Base-by-base conservation (phyloP, 2,329 filamentous ascomycete species). In the Aspergillus brunneoviolaceus region DNA sequence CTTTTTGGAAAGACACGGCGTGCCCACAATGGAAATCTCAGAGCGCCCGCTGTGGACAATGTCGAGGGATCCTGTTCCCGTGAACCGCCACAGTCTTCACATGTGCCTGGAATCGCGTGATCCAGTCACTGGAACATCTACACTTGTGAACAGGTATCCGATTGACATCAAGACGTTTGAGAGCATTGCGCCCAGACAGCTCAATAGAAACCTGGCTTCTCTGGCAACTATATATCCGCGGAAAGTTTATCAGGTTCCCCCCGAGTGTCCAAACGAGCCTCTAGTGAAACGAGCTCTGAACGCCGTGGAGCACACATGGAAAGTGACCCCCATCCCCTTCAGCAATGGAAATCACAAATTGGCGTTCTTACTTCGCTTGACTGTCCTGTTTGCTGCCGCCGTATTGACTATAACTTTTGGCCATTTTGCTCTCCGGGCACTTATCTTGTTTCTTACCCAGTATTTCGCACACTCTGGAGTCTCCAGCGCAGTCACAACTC, bases 141-240 rank as follows among this genome's bases (percentile, higher is more conserved):
- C 66, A 11, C 69, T 78, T 19, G 55, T 77, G 42, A 70, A 69
- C 65, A 74, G 70, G 49, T 80, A 70, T 59, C 80, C 80, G 14
- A 78, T 82, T 59, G 79, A 82, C 61, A 62, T 82, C 51, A 72
- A 74, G 60, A 80, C 77, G 0, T 82, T 82, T 55, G 72, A 81
- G 63, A 79, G 76, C 58, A 79, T 82, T 61, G 74, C 79, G 14
- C 75, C 79, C 12, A 67, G 73, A 12, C 79, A 81, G 51, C 70
- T 82, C 29, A 81, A 81, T 63, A 71, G 77, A 35, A 80, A 81
- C 58, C 65, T 82, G 25, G 78, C 79, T 31, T 79, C 76, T 23
- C 69, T 80, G 42, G 72, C 71, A 47, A 69, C 67, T 21, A 68
- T 72, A 31, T 72, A 72, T 60, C 66, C 70, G 23, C 72, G 65